These are phyloP conservation scores for Helicocarpus griseus DNA, from an alignment of 2,329 filamentous ascomycete genomes.

Conservation along the genomic window DNA sequence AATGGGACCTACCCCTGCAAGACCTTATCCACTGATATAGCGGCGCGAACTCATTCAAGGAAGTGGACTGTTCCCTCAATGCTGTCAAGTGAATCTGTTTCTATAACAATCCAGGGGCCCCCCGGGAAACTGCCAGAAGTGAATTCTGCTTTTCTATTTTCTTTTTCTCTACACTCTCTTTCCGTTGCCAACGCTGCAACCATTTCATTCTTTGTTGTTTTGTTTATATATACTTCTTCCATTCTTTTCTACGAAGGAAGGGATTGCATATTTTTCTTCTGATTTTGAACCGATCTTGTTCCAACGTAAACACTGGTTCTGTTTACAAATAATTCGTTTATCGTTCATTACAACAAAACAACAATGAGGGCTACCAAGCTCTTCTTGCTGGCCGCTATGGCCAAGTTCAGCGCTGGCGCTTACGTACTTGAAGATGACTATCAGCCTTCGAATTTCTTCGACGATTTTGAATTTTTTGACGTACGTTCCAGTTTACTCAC, in stretches of 20 bases:
- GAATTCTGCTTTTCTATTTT: background rate
- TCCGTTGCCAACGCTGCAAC: background rate
- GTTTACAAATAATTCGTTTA: conserved; percentile 10
- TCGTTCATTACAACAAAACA: background rate
- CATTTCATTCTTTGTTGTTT: background rate
- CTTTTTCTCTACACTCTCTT: background rate
- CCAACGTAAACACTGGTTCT: too few species aligned
- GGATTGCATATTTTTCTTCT: too few species aligned
- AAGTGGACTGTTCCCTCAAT: background rate
- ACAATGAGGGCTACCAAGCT: conserved; percentile 24
- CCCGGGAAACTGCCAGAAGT: background rate
- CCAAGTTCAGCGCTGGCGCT: conserved; percentile 17
- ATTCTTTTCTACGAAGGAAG: too few species aligned
- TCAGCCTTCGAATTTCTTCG: conserved; percentile 34
- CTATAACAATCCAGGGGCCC: background rate
- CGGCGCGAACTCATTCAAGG: background rate
- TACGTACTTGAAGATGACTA: conserved; percentile 14
- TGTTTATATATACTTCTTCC: conserved; percentile 11
- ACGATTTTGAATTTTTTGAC: conserved; percentile 44
- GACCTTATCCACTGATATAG: background rate
- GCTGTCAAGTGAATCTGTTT: background rate
- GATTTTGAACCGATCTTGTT: too few species aligned
- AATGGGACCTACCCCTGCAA: background rate
- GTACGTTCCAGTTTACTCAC: conserved; percentile 20
- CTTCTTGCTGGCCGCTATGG: conserved; percentile 41